phyloP scores from a whole-genome alignment of 1,284 basidiomycete species.

The Ustilago trichophora region DNA sequence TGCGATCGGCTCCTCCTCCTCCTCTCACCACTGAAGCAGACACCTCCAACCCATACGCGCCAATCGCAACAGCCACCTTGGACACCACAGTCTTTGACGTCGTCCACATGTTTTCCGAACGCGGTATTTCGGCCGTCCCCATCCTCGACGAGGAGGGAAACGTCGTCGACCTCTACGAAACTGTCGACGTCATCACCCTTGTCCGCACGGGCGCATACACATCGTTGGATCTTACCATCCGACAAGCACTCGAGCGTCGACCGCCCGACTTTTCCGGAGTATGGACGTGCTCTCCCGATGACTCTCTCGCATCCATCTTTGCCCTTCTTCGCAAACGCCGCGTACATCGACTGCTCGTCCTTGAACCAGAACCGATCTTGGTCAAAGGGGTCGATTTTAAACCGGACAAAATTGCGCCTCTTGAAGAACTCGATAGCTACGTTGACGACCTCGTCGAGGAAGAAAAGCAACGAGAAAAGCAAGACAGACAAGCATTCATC shows the following conservation, averaged over 20 bases:
- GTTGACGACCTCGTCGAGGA: slow-evolving; percentile 29
- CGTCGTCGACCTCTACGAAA: slow-evolving; percentile 97
- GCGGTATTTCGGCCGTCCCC: slow-evolving; percentile 94
- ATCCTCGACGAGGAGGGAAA: slow-evolving; percentile 92
- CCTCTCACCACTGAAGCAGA: neutral
- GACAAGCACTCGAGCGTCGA: slow-evolving; percentile 88
- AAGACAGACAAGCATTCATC: slow-evolving; percentile 6
- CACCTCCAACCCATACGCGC: slow-evolving; percentile 74
- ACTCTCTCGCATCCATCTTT: slow-evolving; percentile 91
- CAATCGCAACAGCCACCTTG: slow-evolving; percentile 90
- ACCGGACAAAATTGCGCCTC: slow-evolving; percentile 10
- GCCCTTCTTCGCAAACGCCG: slow-evolving; percentile 90
- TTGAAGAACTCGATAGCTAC: slow-evolving; percentile 39
- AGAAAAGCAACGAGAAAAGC: slow-evolving; percentile 9
- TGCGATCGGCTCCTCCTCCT: neutral
- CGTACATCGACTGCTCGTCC: slow-evolving; percentile 79
- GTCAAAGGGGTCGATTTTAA: neutral
- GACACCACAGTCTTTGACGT: slow-evolving; percentile 95
- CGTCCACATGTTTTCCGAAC: slow-evolving; percentile 97
- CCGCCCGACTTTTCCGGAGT: slow-evolving; percentile 91
- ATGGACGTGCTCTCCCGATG: slow-evolving; percentile 90
- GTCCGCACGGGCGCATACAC: slow-evolving; percentile 95
- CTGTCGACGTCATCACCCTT: slow-evolving; percentile 87
- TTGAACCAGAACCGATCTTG: slow-evolving; percentile 44
- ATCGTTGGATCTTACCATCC: slow-evolving; percentile 92